Evolutionary conservation across 441 rosid genomes (phyloP).

Genomic region (Omphalea diandra): DNA sequence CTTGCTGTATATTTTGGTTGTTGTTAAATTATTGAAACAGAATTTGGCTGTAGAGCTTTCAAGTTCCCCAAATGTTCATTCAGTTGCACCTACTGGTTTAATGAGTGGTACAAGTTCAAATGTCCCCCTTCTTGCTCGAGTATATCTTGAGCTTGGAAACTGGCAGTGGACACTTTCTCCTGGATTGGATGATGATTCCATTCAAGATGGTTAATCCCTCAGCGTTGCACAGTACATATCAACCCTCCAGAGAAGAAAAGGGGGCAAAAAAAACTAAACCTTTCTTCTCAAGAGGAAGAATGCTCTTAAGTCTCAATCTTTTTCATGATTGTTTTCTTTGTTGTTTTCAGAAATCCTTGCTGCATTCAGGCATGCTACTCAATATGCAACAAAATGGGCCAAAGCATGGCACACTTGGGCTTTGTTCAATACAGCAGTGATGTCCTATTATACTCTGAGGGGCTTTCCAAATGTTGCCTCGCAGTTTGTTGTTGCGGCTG

Average conservation of each 20-base stretch:
- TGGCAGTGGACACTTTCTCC: constrained; percentile 97
- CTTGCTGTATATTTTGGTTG: constrained; percentile 26
- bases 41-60: constrained; percentile 80
- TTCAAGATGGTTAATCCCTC: constrained; percentile 56
- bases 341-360: constrained; percentile 68
- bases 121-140: constrained; percentile 87
- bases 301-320: neutral
- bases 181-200: constrained; percentile 87
- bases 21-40: constrained; percentile 39
- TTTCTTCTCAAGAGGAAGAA: neutral
- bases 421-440: constrained; percentile 94
- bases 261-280: too few relatives aligned
- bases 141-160: constrained; percentile 80
- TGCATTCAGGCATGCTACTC: constrained; percentile 81
- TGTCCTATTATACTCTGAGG: constrained; percentile 88
- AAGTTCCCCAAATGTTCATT: constrained; percentile 54
- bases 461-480: constrained; percentile 63
- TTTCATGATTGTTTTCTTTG: neutral
- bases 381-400: constrained; percentile 84
- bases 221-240: too few relatives aligned
- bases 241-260: too few relatives aligned
- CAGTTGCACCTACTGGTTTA: constrained; percentile 48
- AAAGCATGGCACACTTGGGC: constrained; percentile 99
- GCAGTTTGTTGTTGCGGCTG: constrained; percentile 90
- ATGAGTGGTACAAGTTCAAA: constrained; percentile 48